Evolutionary conservation across 441 rosid species (phyloP).

Genomic region (Pelargonium citronellum): DNA sequence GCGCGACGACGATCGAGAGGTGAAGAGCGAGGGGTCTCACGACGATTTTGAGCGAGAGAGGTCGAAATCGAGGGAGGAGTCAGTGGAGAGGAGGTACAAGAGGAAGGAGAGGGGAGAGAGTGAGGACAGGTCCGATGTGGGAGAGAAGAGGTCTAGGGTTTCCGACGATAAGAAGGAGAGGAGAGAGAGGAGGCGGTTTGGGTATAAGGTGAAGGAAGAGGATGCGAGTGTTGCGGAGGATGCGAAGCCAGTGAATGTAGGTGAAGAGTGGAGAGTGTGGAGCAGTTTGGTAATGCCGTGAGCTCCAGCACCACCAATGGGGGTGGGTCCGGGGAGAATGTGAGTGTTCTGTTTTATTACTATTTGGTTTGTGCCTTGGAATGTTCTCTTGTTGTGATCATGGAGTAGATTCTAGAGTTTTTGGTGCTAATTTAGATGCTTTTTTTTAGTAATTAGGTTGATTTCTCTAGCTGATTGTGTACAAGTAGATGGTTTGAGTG

Average conservation of each 20-base stretch:
- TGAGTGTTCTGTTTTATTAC: not conserved
- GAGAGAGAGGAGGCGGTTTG: slow-evolving; percentile 48
- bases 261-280: not conserved
- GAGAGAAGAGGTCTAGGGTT: slow-evolving; percentile 44
- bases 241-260: not conserved
- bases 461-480: too few species aligned
- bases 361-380: too few species aligned
- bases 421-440: too few species aligned
- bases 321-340: slow-evolving; percentile 2
- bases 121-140: slow-evolving; percentile 33
- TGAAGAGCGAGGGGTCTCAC: slow-evolving; percentile 30
- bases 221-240: slow-evolving; percentile 14
- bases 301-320: slow-evolving; percentile 6
- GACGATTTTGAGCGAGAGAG: slow-evolving; percentile 16
- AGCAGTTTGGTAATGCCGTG: not conserved
- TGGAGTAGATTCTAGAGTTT: too few species aligned
- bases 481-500: too few species aligned
- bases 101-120: slow-evolving; percentile 52
- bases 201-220: slow-evolving; percentile 42
- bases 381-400: too few species aligned
- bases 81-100: slow-evolving; percentile 31
- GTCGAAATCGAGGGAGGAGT: slow-evolving; percentile 14
- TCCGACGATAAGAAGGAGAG: slow-evolving; percentile 33
- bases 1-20: slow-evolving; percentile 22
- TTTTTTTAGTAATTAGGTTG: too few species aligned